Conservation (phyloP, 2,329 filamentous ascomycete species). For the Blastomyces gilchristii region DNA sequence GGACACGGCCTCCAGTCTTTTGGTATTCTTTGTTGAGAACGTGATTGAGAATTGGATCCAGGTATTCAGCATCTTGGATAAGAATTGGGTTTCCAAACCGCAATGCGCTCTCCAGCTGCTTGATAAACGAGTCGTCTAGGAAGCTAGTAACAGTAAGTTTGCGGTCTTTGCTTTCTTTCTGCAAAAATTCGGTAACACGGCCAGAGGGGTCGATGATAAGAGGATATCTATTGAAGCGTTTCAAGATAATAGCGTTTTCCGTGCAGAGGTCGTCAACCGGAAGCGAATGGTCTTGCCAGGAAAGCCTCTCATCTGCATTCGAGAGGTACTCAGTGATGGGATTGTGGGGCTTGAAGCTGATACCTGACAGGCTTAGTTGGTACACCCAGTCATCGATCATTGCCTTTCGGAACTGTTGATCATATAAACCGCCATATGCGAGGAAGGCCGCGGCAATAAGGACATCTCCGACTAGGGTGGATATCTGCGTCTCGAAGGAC, state of each 20-base stretch:
- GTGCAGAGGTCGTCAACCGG: conserved; percentile 97
- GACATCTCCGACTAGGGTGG: conserved; percentile 90
- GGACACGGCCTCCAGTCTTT: conserved; percentile 91
- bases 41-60: conserved; percentile 95
- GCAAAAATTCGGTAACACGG: conserved; percentile 84
- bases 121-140: conserved; percentile 93
- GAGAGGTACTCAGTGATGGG: conserved; percentile 94
- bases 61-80: conserved; percentile 93
- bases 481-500: conserved; percentile 96
- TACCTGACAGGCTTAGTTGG: conserved; percentile 84
- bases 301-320: conserved; percentile 84
- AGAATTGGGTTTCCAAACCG: conserved; percentile 97
- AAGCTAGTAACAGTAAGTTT: conserved; percentile 96
- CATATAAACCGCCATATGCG: conserved; percentile 92
- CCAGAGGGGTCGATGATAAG: conserved; percentile 97
- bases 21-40: conserved; percentile 99
- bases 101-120: conserved; percentile 91
- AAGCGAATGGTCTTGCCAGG: conserved; percentile 88
- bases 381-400: conserved; percentile 98
- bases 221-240: conserved; percentile 96
- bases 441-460: conserved; percentile 94
- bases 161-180: conserved; percentile 87
- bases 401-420: conserved; percentile 93
- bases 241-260: conserved; percentile 93
- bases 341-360: conserved; percentile 86